Evolutionary conservation across 2,329 filamentous ascomycete genomes (phyloP).

Genomic region (Venturia aucupariae): DNA sequence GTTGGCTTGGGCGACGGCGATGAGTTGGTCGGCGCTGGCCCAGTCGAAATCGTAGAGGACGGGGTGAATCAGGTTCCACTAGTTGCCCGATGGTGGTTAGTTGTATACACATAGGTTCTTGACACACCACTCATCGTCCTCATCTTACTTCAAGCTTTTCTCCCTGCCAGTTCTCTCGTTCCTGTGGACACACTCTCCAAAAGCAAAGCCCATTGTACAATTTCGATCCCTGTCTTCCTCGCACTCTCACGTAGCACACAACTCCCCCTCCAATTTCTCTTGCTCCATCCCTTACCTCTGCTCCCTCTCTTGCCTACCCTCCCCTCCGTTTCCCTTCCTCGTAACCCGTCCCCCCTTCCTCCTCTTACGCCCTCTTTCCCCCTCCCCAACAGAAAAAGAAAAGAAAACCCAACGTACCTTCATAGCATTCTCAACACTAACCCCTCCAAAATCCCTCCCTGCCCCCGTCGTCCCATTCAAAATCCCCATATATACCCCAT

Average conservation of each 20-base stretch:
- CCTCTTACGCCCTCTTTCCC: not conserved
- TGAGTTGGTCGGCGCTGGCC: slow-evolving; percentile 47
- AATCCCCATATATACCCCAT: not conserved
- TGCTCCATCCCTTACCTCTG: too few species aligned
- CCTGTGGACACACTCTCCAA: too few species aligned
- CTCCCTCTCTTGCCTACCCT: too few species aligned
- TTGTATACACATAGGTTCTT: not conserved
- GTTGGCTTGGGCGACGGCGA: slow-evolving; percentile 49
- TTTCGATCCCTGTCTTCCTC: not conserved
- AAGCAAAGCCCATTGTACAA: too few species aligned
- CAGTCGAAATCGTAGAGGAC: slow-evolving; percentile 46
- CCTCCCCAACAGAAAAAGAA: not conserved
- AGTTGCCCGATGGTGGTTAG: not conserved
- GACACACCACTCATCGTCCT: not conserved
- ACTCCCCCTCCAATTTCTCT: too few species aligned
- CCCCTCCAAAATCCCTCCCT: slow-evolving; percentile 8
- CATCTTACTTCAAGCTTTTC: too few species aligned
- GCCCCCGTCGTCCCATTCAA: not conserved
- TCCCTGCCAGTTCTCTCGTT: too few species aligned
- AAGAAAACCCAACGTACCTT: slow-evolving; percentile 4
- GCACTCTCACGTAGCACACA: not conserved
- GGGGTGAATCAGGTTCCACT: slow-evolving; percentile 49
- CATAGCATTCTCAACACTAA: slow-evolving; percentile 15
- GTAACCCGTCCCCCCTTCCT: not conserved
- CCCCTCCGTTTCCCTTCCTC: too few species aligned